These are phyloP conservation scores for Raddia guianensis DNA, from an alignment of 176 grass and related monocot genomes.

Conservation along the genomic window DNA sequence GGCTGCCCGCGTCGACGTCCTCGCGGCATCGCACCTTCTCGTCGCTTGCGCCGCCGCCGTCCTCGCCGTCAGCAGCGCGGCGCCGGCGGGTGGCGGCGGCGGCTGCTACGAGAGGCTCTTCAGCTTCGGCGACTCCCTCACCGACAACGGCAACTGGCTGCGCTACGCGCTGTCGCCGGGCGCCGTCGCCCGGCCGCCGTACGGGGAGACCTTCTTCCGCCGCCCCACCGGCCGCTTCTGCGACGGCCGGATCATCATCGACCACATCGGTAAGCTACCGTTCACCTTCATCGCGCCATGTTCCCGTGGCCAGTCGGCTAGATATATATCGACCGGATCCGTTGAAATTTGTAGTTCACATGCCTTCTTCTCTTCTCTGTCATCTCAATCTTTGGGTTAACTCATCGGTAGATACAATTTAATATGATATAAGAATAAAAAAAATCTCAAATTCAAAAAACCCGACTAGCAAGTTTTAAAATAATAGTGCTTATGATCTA, in stretches of 20 bases:
- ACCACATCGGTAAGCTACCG: constrained; percentile 48
- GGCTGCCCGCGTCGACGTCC: constrained; percentile 4
- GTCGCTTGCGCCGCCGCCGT: not conserved
- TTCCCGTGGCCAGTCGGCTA: not conserved
- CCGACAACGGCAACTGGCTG: constrained; percentile 62
- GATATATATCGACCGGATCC: no score
- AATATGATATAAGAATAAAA: no score
- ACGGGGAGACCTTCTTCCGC: constrained; percentile 66
- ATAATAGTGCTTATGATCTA: no score
- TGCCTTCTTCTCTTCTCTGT: no score
- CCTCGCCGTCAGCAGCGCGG: not conserved
- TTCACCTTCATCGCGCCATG: no score
- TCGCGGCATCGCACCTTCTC: not conserved
- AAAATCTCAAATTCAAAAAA: no score
- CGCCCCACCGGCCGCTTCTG: constrained; percentile 62
- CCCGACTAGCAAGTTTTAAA: no score
- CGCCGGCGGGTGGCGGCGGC: not conserved
- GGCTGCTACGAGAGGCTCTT: constrained; percentile 59
- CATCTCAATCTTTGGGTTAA: no score
- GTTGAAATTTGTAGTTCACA: no score
- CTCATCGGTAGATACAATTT: no score
- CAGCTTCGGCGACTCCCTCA: constrained; percentile 68
- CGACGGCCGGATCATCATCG: constrained; percentile 58
- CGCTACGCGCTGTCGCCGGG: constrained; percentile 31
- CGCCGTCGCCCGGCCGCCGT: constrained; percentile 40